phyloP scores from a whole-genome alignment of 306 rosid species.

The Cucurbita ficifolia region DNA sequence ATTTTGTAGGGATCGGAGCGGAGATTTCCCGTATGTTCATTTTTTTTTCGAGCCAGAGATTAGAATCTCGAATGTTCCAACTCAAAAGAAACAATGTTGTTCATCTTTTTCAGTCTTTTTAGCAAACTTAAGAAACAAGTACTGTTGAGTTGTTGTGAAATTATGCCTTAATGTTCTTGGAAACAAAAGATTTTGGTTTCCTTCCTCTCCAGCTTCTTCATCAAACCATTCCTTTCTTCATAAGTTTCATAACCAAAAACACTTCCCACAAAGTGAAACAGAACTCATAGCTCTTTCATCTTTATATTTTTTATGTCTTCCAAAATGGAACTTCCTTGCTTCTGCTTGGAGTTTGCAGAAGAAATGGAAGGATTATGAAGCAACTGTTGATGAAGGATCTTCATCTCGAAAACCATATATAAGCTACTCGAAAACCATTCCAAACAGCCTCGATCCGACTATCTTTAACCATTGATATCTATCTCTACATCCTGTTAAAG shows the following conservation, averaged over 20 bases:
- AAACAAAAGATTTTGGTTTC: constrained; percentile 21
- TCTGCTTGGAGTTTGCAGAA: constrained; percentile 36
- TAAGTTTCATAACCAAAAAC: constrained; percentile 21
- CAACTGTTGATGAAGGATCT: constrained; percentile 41
- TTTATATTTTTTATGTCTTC: constrained; percentile 19
- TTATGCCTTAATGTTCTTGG: background rate
- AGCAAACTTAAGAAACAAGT: background rate
- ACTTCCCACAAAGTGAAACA: constrained; percentile 15
- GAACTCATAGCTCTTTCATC: constrained; percentile 5
- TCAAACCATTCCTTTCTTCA: constrained; percentile 38
- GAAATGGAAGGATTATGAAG: constrained; percentile 39
- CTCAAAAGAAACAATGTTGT: too few species aligned
- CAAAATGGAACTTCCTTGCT: constrained; percentile 39
- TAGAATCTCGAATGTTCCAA: background rate
- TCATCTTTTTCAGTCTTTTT: background rate
- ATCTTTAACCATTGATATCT: constrained; percentile 27
- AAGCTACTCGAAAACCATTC: constrained; percentile 40
- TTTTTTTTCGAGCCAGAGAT: background rate
- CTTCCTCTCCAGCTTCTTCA: constrained; percentile 35
- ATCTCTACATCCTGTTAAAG: constrained; percentile 4
- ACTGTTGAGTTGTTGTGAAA: background rate
- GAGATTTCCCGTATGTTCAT: too few species aligned
- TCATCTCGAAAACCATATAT: constrained; percentile 39
- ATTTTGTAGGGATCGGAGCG: too few species aligned
- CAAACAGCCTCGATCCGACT: constrained; percentile 53